Percentiles rank a stretch among this genome's conserved stretches.
These are phyloP conservation scores for Wickerhamomyces xylosicus DNA, from an alignment of 805 yeast genomes.

Conservation along the genomic window DNA sequence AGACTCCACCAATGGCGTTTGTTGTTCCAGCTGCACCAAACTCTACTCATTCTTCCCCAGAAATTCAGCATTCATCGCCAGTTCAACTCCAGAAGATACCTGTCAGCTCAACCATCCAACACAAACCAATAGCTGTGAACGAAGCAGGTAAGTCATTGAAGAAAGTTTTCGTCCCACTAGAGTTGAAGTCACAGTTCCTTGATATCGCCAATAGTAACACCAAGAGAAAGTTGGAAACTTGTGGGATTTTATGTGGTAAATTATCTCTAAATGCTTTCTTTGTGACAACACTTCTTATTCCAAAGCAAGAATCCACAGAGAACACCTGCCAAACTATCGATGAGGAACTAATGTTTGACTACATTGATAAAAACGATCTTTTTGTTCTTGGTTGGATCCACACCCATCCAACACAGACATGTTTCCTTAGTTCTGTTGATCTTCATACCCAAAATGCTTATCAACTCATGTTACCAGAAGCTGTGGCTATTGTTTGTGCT, in stretches of 20 bases:
- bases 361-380: slow-evolving; percentile 42
- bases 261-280: slow-evolving; percentile 53
- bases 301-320: slow-evolving; percentile 51
- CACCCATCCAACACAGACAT: slow-evolving; percentile 67
- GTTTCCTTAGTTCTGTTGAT: slow-evolving; percentile 57
- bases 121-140: slow-evolving; percentile 31
- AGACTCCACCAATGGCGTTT: neutral
- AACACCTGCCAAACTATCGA: slow-evolving; percentile 54
- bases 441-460: slow-evolving; percentile 60
- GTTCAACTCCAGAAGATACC: neutral
- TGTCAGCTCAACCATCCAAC: slow-evolving; percentile 13
- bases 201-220: slow-evolving; percentile 41
- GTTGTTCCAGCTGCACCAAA: too few relatives aligned
- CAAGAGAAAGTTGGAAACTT: slow-evolving; percentile 41
- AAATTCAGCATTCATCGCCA: neutral
- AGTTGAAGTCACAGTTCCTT: slow-evolving; percentile 33
- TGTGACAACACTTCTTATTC: slow-evolving; percentile 50
- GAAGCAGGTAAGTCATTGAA: slow-evolving; percentile 50
- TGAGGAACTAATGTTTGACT: slow-evolving; percentile 48
- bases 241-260: slow-evolving; percentile 58
- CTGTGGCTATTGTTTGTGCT: slow-evolving; percentile 58
- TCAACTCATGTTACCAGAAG: slow-evolving; percentile 62
- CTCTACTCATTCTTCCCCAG: neutral
- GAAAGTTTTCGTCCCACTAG: slow-evolving; percentile 37
- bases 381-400: slow-evolving; percentile 70